phyloP scores from a whole-genome alignment of 2,329 filamentous ascomycete species.

The Akanthomyces dipterigenus region DNA sequence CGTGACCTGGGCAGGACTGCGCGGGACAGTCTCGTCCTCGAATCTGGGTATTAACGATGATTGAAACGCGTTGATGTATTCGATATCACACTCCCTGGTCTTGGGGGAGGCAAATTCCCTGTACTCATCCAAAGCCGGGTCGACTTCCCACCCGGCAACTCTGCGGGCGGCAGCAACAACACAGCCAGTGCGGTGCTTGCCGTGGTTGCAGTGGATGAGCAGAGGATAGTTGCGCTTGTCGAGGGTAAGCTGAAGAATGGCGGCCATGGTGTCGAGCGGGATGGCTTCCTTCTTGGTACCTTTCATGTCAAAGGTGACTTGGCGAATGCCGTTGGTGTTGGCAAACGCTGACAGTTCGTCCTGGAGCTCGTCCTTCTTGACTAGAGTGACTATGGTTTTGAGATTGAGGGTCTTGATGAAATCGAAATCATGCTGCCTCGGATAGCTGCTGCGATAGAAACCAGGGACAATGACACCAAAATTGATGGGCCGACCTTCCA shows the following conservation, averaged over 20 bases:
- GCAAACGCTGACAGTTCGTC: slow-evolving; percentile 56
- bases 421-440: slow-evolving; percentile 60
- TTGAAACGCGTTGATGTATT: slow-evolving; percentile 49
- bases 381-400: slow-evolving; percentile 70
- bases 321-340: slow-evolving; percentile 57
- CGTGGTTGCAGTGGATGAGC: slow-evolving; percentile 88
- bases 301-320: slow-evolving; percentile 69
- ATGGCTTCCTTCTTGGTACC: slow-evolving; percentile 82
- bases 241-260: slow-evolving; percentile 65
- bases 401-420: slow-evolving; percentile 63
- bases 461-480: slow-evolving; percentile 69
- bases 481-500: slow-evolving; percentile 51
- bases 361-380: slow-evolving; percentile 52
- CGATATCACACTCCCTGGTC: slow-evolving; percentile 51
- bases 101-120: slow-evolving; percentile 56
- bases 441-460: slow-evolving; percentile 79
- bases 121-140: slow-evolving; percentile 66
- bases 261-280: slow-evolving; percentile 57
- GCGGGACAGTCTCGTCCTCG: slow-evolving; percentile 11
- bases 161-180: slow-evolving; percentile 76
- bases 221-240: slow-evolving; percentile 71
- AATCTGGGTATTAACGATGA: slow-evolving; percentile 27
- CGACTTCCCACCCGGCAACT: slow-evolving; percentile 58
- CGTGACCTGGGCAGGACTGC: slow-evolving; percentile 22
- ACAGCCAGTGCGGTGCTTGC: slow-evolving; percentile 88